Evolutionary conservation across 2,329 filamentous ascomycete genomes (phyloP).

Genomic region (Dactylellina drechsleri): DNA sequence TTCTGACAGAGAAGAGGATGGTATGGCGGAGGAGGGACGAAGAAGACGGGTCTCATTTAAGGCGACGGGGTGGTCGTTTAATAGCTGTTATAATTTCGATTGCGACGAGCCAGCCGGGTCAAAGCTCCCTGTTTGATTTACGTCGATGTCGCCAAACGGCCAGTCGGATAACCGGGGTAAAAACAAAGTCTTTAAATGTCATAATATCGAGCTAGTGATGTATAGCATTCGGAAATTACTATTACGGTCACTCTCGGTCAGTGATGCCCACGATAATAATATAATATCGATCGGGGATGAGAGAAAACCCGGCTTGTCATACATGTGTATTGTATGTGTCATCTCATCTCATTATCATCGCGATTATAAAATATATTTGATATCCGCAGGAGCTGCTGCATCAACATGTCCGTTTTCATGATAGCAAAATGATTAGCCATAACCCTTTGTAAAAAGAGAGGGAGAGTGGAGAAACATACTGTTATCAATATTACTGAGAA

Average conservation of each 20-base stretch:
- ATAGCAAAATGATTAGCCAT: neutral
- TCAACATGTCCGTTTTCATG: conserved; percentile 6
- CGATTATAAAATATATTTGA: too few relatives aligned
- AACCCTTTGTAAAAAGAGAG: neutral
- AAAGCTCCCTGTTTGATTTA: conserved; percentile 23
- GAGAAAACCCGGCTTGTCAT: neutral
- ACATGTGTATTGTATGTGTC: neutral
- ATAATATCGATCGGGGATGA: too few relatives aligned
- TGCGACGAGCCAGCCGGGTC: conserved; percentile 7
- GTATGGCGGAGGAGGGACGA: neutral
- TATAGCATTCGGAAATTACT: too few relatives aligned
- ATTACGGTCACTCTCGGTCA: too few relatives aligned
- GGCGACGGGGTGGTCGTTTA: neutral
- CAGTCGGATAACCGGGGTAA: conserved; percentile 12
- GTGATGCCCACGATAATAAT: too few relatives aligned
- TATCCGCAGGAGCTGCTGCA: neutral
- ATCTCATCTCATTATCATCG: too few relatives aligned
- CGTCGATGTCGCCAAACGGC: conserved; percentile 21
- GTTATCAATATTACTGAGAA: neutral
- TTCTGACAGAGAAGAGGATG: too few relatives aligned
- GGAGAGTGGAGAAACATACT: neutral
- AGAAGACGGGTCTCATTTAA: neutral
- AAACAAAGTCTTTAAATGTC: too few relatives aligned
- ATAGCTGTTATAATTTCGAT: conserved; percentile 7
- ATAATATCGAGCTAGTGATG: too few relatives aligned